Conservation (phyloP, 2,329 filamentous ascomycete species). For the Chalaropsis ovoidea region DNA sequence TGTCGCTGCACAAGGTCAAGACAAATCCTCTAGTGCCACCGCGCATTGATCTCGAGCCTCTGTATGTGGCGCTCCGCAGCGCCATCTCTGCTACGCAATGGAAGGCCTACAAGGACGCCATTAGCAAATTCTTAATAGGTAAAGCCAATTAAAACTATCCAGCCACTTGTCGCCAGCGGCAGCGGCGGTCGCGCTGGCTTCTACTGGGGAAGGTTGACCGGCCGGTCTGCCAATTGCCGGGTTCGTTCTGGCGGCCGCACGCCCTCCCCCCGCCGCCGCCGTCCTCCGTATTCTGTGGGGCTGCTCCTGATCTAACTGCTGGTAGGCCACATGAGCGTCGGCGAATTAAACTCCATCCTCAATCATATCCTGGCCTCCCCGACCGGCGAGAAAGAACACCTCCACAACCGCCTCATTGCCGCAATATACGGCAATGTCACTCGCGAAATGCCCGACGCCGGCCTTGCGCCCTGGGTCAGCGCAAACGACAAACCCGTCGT, state of each 20-base stretch:
- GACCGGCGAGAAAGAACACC: conserved; percentile 50
- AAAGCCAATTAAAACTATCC: conserved; percentile 26
- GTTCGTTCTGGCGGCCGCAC: neutral
- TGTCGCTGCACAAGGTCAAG: conserved; percentile 42
- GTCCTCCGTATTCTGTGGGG: neutral
- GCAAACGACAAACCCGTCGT: conserved; percentile 57
- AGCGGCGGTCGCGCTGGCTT: neutral
- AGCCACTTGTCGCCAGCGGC: conserved; percentile 28
- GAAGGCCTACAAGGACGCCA: conserved; percentile 53
- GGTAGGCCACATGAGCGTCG: conserved; percentile 23
- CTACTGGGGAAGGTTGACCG: no score
- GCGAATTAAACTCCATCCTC: conserved; percentile 53
- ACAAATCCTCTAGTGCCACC: conserved; percentile 53
- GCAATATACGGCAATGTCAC: conserved; percentile 61
- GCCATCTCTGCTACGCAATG: conserved; percentile 53
- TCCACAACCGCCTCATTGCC: conserved; percentile 58
- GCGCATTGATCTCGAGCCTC: conserved; percentile 56
- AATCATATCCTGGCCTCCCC: conserved; percentile 49
- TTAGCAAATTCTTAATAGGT: conserved; percentile 55
- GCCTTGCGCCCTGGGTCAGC: conserved; percentile 60
- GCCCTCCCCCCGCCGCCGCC: neutral
- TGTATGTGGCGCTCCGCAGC: conserved; percentile 52
- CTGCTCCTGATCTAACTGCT: conserved; percentile 2
- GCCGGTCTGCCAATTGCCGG: neutral
- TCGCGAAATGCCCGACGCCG: conserved; percentile 56